These are phyloP conservation scores for Aspergillus fructus DNA, from an alignment of 2,329 filamentous ascomycete species.

Conservation along the genomic window DNA sequence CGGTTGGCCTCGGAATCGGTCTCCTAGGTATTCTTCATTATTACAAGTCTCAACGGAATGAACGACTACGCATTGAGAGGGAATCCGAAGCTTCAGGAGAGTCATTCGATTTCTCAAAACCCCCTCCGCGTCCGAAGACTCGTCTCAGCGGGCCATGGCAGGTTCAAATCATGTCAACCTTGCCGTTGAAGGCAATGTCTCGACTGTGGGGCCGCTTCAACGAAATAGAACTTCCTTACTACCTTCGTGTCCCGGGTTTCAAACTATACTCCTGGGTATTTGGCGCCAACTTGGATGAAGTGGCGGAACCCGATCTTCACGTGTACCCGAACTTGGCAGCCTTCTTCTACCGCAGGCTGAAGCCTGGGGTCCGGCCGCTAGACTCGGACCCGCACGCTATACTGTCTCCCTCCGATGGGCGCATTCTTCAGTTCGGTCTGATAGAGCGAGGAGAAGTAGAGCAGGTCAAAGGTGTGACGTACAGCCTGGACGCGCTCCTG, in stretches of 20 bases:
- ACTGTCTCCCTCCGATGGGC: slow-evolving; percentile 85
- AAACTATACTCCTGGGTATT: slow-evolving; percentile 89
- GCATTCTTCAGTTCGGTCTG: slow-evolving; percentile 84
- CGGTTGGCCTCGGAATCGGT: slow-evolving; percentile 78
- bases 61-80: slow-evolving; percentile 50
- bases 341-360: slow-evolving; percentile 95
- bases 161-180: slow-evolving; percentile 88
- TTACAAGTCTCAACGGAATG: slow-evolving; percentile 65
- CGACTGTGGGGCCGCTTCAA: slow-evolving; percentile 90
- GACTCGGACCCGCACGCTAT: slow-evolving; percentile 78
- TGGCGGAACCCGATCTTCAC: slow-evolving; percentile 83
- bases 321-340: slow-evolving; percentile 88
- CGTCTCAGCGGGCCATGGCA: slow-evolving; percentile 87
- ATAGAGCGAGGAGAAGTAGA: slow-evolving; percentile 95
- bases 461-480: slow-evolving; percentile 98
- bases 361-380: slow-evolving; percentile 81
- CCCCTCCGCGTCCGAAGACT: slow-evolving; percentile 61
- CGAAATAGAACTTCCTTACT: slow-evolving; percentile 83
- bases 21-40: slow-evolving; percentile 82
- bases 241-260: slow-evolving; percentile 83
- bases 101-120: slow-evolving; percentile 35
- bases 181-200: slow-evolving; percentile 87
- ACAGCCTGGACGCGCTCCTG: slow-evolving; percentile 88
- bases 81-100: slow-evolving; percentile 46
- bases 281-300: slow-evolving; percentile 85